Conservation (phyloP, 1,284 basidiomycete genomes). For the Cutaneotrichosporon arboriforme region DNA sequence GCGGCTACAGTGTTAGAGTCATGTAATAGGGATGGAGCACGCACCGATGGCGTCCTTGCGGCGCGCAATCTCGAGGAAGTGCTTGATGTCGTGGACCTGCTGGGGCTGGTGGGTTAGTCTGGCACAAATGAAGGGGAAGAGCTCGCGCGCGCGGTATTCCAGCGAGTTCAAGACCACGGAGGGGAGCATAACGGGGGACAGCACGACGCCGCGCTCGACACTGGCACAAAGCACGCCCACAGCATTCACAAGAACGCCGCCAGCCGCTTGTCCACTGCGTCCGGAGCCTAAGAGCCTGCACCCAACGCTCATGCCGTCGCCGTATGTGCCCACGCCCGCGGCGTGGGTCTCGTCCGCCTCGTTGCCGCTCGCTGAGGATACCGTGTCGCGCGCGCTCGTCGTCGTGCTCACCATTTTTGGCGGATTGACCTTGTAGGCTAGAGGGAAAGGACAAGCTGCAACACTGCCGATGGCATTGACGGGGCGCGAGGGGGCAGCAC, state of each 20-base stretch:
- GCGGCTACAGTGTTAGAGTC: constrained; percentile 57
- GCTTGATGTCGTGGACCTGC: constrained; percentile 97
- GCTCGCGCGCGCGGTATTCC: no score
- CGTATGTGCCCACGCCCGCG: no score
- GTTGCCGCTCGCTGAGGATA: neutral
- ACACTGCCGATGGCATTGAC: neutral
- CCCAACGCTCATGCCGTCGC: no score
- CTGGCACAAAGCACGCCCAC: neutral
- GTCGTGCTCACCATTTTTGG: constrained; percentile 16
- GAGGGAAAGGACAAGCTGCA: constrained; percentile 2
- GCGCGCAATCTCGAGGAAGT: constrained; percentile 94
- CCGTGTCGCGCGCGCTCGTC: neutral
- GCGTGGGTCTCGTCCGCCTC: neutral
- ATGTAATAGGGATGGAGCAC: neutral
- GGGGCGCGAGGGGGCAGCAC: neutral
- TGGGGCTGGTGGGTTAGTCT: constrained; percentile 63
- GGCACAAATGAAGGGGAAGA: neutral
- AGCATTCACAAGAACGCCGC: no score
- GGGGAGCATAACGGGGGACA: no score
- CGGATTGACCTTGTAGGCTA: constrained; percentile 13
- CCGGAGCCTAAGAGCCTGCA: no score
- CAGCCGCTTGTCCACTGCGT: no score
- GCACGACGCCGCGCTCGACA: no score
- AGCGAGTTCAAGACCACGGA: no score
- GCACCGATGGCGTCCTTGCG: constrained; percentile 54